phyloP scores from a whole-genome alignment of 176 grass and related monocot genomes.

The Cymbopogon citratus region DNA sequence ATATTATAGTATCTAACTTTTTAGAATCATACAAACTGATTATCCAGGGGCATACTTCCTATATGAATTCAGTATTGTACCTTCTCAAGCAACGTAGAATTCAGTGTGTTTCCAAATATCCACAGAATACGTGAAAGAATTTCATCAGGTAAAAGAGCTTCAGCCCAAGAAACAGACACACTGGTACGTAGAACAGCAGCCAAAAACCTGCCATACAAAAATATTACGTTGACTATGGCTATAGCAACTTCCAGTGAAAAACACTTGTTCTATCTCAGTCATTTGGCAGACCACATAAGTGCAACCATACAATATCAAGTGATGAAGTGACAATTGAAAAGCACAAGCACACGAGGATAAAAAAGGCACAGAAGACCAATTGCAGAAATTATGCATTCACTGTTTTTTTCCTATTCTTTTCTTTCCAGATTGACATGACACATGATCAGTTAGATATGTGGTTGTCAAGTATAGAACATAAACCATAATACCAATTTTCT shows the following conservation, averaged over 20 bases:
- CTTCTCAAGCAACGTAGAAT: conserved; percentile 70
- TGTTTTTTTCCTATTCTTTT: not conserved
- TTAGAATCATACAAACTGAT: not conserved
- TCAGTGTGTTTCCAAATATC: conserved; percentile 80
- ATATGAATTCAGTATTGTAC: conserved; percentile 32
- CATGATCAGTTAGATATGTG: not conserved
- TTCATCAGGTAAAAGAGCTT: conserved; percentile 63
- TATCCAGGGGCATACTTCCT: conserved; percentile 2
- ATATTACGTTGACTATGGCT: not conserved
- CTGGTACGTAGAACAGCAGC: conserved; percentile 44
- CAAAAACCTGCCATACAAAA: conserved; percentile 57
- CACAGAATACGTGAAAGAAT: conserved; percentile 73
- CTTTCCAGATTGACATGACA: not conserved
- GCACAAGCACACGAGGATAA: not conserved
- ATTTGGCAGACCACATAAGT: not conserved
- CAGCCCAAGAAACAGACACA: conserved; percentile 54
- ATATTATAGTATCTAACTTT: not conserved
- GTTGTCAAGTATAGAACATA: not conserved
- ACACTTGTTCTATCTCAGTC: conserved; percentile 6
- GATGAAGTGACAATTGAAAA: not conserved
- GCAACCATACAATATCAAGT: conserved; percentile 1
- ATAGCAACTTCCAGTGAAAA: conserved; percentile 1
- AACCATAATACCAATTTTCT: not conserved
- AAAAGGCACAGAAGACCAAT: not conserved
- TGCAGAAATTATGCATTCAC: not conserved